A percentile compares a stretch with the other conserved stretches of the same genome.
These are phyloP conservation scores for Phytophthora meadii DNA, from an alignment of 352 stramenopile species.

Conservation along the genomic window DNA sequence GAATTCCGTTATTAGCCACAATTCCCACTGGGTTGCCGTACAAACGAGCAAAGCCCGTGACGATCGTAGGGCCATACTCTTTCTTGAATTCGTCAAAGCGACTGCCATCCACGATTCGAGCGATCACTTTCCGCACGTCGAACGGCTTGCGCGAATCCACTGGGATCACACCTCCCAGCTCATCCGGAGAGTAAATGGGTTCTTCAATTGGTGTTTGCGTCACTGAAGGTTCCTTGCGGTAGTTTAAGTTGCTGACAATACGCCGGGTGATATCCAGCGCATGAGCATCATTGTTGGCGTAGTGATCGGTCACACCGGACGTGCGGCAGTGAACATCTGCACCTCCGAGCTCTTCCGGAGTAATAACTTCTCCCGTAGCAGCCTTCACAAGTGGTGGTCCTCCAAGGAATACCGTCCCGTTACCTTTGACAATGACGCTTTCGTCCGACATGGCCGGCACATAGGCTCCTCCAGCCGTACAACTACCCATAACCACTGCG, in stretches of 20 bases:
- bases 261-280: constrained; percentile 91
- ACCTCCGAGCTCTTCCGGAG: constrained; percentile 95
- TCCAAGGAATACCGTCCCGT: constrained; percentile 97
- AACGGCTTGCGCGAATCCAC: constrained; percentile 95
- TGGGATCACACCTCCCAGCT: constrained; percentile 95
- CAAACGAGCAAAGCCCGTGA: constrained; percentile 96
- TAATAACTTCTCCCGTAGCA: constrained; percentile 97
- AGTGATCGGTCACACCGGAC: constrained; percentile 97
- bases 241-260: constrained; percentile 95
- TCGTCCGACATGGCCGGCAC: constrained; percentile 99
- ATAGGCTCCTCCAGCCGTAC: constrained; percentile 96
- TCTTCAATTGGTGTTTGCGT: constrained; percentile 88
- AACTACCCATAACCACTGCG: constrained; percentile 97
- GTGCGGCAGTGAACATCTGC: constrained; percentile 91
- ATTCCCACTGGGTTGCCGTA: constrained; percentile 96
- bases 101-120: constrained; percentile 96
- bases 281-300: constrained; percentile 95
- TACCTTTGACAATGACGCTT: constrained; percentile 96
- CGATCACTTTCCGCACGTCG: constrained; percentile 96
- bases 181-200: constrained; percentile 91
- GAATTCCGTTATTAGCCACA: constrained; percentile 98
- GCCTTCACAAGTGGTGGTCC: constrained; percentile 98
- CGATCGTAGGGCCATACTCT: constrained; percentile 96
- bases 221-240: constrained; percentile 43
- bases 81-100: constrained; percentile 99